Evolutionary conservation across 1,284 basidiomycete species (phyloP), one percentile per base, ranked within the genome.

Genomic region (Marasmius sp.): DNA sequence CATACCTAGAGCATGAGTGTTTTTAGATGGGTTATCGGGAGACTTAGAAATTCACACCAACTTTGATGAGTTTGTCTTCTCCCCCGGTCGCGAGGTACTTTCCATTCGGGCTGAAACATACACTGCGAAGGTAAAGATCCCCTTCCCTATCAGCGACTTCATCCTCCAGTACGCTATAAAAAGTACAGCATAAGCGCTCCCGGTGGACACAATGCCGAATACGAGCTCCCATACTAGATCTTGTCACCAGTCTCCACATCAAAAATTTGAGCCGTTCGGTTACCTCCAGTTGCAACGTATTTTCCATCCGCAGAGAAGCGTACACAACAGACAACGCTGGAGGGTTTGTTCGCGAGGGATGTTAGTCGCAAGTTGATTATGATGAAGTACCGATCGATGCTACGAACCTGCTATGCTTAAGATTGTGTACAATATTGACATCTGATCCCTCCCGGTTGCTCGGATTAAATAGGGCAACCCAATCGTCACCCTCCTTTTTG

Each of bases 241-340:
- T 93, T 93, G 1, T 74, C 75, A 6, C 95, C 94, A 1, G 92
- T 93, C 78, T 91, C 91, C 27, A 91, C 91, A 72, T 96, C 92
- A 72, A 91, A 96, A 66, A 97, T 93, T 73, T 95, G 94, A 7
- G 94, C 93, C 0, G 89, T 91, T 43, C 92, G 82, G 76, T 97
- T 96, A 79, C 94, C 97, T 6, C 94, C 95, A 0, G 94, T 96
- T 6, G 94, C 95, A 20, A 97, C 81, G 67, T 81, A 92, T 72
- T 91, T 93, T 43, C 94, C 94, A 71, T 97, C 93, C 5, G 90
- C 85, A 7, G 92, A 94, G 77, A 97, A 96, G 53, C 91, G 85
- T 51, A 97, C 94, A 73, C 94, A 96, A 76, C 94, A 96, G 0
- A 96, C 94, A 11, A 96, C 93, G 72, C 91, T 92, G 65, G n/a